phyloP scores from a whole-genome alignment of 225 moss, liverwort and hornwort species.

The Pleurozium schreberi region DNA sequence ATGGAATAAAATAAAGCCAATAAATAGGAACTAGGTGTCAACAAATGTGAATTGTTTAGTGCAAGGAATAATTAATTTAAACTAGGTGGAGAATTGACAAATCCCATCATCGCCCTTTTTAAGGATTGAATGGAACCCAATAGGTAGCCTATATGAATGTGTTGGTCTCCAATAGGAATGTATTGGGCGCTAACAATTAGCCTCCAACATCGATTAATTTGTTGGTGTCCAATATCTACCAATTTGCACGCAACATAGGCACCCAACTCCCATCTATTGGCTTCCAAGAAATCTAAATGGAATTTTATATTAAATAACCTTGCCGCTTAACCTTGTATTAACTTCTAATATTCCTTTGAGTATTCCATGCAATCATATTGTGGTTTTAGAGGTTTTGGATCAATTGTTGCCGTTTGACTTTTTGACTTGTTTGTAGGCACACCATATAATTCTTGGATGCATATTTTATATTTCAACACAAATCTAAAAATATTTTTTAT shows the following conservation, averaged over 20 bases:
- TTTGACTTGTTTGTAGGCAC: not conserved
- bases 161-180: not conserved
- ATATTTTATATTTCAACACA: not conserved
- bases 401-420: too few relatives aligned
- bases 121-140: not conserved
- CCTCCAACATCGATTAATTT: not conserved
- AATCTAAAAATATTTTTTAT: not conserved
- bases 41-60: not conserved
- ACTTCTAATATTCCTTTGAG: not conserved
- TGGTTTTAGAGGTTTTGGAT: not conserved
- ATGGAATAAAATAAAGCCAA: not conserved
- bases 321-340: accelerated
- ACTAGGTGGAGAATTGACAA: too few relatives aligned
- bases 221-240: too few relatives aligned
- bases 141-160: not conserved
- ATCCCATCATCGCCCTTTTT: not conserved
- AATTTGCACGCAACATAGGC: not conserved
- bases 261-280: not conserved
- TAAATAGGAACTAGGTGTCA: not conserved
- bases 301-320: not conserved
- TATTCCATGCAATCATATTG: not conserved
- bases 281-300: not conserved
- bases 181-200: too few relatives aligned
- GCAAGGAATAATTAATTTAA: too few relatives aligned
- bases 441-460: not conserved